Evolutionary conservation across 2,329 filamentous ascomycete species (phyloP).

Genomic region (Nemania serpens): DNA sequence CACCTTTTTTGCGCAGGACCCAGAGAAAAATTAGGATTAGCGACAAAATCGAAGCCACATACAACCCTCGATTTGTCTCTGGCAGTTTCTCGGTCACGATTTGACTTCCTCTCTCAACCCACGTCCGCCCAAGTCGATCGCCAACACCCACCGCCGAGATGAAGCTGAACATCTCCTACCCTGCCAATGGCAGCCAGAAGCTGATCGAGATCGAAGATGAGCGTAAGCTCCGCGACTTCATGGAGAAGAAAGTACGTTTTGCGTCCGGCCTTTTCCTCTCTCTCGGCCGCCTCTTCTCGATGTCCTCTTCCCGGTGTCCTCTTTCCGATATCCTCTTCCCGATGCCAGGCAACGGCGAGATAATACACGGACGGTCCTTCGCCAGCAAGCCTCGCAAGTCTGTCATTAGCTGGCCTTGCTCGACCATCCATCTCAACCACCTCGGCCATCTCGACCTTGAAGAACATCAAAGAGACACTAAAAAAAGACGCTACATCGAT

Average conservation of each 20-base stretch:
- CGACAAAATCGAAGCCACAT: slow-evolving; percentile 39
- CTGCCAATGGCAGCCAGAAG: slow-evolving; percentile 99
- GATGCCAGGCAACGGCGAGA: background rate
- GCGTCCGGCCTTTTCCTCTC: slow-evolving; percentile 12
- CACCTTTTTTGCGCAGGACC: slow-evolving; percentile 33
- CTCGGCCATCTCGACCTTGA: slow-evolving; percentile 1
- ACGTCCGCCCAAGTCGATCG: slow-evolving; percentile 41
- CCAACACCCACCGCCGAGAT: slow-evolving; percentile 60
- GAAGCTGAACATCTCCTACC: slow-evolving; percentile 81
- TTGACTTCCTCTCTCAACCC: slow-evolving; percentile 40
- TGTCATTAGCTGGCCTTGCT: background rate
- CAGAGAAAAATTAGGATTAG: slow-evolving; percentile 40
- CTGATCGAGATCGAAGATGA: slow-evolving; percentile 99
- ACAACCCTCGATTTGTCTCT: slow-evolving; percentile 32
- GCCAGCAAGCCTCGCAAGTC: slow-evolving; percentile 33
- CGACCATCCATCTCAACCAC: too few relatives aligned
- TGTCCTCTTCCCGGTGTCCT: slow-evolving; percentile 8
- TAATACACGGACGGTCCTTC: background rate
- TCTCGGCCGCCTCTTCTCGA: slow-evolving; percentile 3
- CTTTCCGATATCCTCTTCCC: slow-evolving; percentile 17
- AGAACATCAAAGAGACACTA: background rate
- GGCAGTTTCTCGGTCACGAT: slow-evolving; percentile 31
- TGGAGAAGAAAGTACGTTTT: slow-evolving; percentile 86
- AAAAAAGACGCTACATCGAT: background rate
- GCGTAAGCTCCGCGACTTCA: slow-evolving; percentile 97